phyloP scores from a whole-genome alignment of 2,329 filamentous ascomycete species.

The Penicillium palitans region DNA sequence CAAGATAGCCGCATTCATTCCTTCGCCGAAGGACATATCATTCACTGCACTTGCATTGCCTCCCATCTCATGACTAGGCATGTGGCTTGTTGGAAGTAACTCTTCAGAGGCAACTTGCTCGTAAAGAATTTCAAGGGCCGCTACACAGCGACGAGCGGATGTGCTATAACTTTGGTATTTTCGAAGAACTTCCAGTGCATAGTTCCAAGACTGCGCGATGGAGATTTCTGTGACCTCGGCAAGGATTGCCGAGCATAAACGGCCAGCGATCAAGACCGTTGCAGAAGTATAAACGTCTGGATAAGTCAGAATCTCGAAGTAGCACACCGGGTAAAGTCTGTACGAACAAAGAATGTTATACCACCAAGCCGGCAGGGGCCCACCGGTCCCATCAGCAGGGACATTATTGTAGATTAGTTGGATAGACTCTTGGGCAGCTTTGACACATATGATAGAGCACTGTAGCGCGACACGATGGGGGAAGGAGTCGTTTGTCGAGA shows the following conservation, averaged over 20 bases:
- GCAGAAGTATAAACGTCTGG: slow-evolving; percentile 39
- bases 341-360: slow-evolving; percentile 39
- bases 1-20: slow-evolving; percentile 26
- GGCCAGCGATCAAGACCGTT: slow-evolving; percentile 36
- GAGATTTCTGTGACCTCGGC: slow-evolving; percentile 28
- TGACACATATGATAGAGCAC: slow-evolving; percentile 40
- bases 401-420: slow-evolving; percentile 33
- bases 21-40: slow-evolving; percentile 32
- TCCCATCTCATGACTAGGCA: background rate
- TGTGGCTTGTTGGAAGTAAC: slow-evolving; percentile 3
- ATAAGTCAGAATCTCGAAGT: slow-evolving; percentile 7
- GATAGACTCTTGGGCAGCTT: slow-evolving; percentile 36
- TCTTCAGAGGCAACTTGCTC: slow-evolving; percentile 29
- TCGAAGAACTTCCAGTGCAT: slow-evolving; percentile 31
- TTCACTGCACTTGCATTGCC: slow-evolving; percentile 10
- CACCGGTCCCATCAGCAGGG: slow-evolving; percentile 29
- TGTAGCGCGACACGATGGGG: slow-evolving; percentile 36
- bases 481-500: slow-evolving; percentile 30
- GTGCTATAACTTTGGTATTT: slow-evolving; percentile 36
- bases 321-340: background rate
- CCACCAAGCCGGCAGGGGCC: slow-evolving; percentile 40
- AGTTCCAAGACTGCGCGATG: slow-evolving; percentile 31
- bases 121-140: slow-evolving; percentile 35
- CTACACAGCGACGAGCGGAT: slow-evolving; percentile 35
- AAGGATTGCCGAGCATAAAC: slow-evolving; percentile 30